Evolutionary conservation across 176 grass and related monocot genomes (phyloP).

Genomic region (Rhynchospora tenuis): DNA sequence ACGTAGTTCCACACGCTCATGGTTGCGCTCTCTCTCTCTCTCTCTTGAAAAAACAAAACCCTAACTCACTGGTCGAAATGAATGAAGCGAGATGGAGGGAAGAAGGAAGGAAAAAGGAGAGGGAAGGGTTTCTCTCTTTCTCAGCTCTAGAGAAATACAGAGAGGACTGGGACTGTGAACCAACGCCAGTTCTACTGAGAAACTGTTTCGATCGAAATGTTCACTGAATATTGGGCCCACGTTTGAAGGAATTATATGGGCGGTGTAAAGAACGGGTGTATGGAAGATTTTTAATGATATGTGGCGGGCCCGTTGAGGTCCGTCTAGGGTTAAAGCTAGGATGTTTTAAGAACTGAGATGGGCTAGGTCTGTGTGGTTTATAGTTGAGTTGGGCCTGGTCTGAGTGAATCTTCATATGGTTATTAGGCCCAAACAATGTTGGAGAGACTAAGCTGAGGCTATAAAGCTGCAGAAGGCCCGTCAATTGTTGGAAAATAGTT

Average conservation of each 20-base stretch:
- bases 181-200: not conserved
- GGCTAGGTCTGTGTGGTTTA: not conserved
- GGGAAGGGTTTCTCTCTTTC: conserved; percentile 8
- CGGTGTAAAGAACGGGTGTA: not conserved
- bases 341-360: not conserved
- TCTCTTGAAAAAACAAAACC: not conserved
- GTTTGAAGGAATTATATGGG: not conserved
- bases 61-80: conserved; percentile 6
- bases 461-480: not conserved
- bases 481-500: not conserved
- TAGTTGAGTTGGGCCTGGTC: not conserved
- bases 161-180: not conserved
- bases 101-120: not conserved
- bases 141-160: not conserved
- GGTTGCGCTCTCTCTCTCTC: not conserved
- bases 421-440: not conserved
- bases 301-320: not conserved
- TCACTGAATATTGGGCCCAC: not conserved
- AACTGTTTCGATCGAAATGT: too few species aligned
- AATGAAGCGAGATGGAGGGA: not conserved
- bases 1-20: conserved; percentile 99
- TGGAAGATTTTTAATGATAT: not conserved
- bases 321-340: too few species aligned
- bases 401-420: not conserved
- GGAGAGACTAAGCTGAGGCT: not conserved